Base-by-base conservation (phyloP, 2,329 filamentous ascomycete genomes). In the Aureobasidium sp. region DNA sequence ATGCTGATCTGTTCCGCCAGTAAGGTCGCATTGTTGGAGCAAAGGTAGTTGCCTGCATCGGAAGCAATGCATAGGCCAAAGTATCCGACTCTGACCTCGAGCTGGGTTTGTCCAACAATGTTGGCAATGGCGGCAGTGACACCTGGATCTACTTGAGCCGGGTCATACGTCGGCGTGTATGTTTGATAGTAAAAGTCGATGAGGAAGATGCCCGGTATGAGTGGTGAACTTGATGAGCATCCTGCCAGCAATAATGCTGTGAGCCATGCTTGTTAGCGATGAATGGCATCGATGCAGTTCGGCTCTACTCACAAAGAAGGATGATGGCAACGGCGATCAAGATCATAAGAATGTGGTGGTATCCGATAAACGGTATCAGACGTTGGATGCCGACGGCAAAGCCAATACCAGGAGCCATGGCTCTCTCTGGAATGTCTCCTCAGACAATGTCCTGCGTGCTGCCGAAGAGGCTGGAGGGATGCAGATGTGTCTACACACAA, bases 61-160 rank as follows among this genome's bases (percentile, higher is more conserved):
- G 90, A 87, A 76, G 91, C 94, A 74, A 97, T 86, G 78, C 94
- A 99, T 75, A 99, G 96, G 68, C 94, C 94, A 71, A 99, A 99
- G 80, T 96, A 99, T 67, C 94, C 94, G 34, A 99, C 94, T 62
- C 94, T 87, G 29, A 94, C 91, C 75, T 96, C 91, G 53, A 99
- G 80, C 64, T 85, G 84, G 14, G 94, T 92, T 68, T 84, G 81
- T 59, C 91, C 90, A 63, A 95, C 93, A 65, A 99, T 95, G 77
- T 94, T 95, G 65, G 87, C 83, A 69, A 97, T 94, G 62, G 91
- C 90, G 17, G 86, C 85, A 65, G 90, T 88, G 64, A 94, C 88
- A 63, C 88, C 90, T 65, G 95, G 96, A 74, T 96, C 87, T 68
- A 96, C 91, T 78, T 97, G 93, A 11, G 93, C 84, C 5, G 91